A percentile compares a stretch with the other conserved stretches of the same genome.
Conservation (phyloP, 1,284 basidiomycete genomes). For the Marasmius tenuissimus region DNA sequence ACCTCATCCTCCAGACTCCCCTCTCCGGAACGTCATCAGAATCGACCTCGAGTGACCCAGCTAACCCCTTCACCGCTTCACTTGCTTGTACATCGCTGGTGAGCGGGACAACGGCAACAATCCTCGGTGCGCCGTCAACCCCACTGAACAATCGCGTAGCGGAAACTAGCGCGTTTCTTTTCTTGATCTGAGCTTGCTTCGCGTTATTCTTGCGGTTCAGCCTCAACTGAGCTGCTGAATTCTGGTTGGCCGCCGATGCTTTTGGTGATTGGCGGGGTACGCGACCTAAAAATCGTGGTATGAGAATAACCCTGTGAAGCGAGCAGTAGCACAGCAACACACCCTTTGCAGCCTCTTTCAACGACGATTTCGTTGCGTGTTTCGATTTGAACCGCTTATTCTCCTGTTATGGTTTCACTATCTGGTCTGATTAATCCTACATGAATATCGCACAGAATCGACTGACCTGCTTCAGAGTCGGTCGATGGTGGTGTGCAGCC, state of each 20-base stretch:
- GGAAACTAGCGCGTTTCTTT: slow-evolving; percentile 68
- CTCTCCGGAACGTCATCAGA: slow-evolving; percentile 49
- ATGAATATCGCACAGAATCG: neutral
- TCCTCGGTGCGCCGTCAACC: slow-evolving; percentile 75
- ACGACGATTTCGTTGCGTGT: slow-evolving; percentile 80
- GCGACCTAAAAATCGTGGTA: slow-evolving; percentile 41
- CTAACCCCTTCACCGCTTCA: slow-evolving; percentile 58
- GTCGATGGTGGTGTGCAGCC: slow-evolving; percentile 59
- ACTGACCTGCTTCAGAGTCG: slow-evolving; percentile 83
- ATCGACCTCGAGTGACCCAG: slow-evolving; percentile 62
- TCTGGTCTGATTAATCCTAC: slow-evolving; percentile 1
- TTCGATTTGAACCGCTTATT: slow-evolving; percentile 91
- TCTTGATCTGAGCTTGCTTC: slow-evolving; percentile 74
- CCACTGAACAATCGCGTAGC: slow-evolving; percentile 76
- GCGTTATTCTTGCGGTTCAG: slow-evolving; percentile 76
- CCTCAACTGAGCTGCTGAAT: slow-evolving; percentile 56
- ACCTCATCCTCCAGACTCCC: slow-evolving; percentile 72
- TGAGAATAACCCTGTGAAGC: neutral
- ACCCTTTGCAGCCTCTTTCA: slow-evolving; percentile 87
- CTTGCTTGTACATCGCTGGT: slow-evolving; percentile 64
- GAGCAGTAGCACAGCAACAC: slow-evolving; percentile 11
- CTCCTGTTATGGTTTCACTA: slow-evolving; percentile 43
- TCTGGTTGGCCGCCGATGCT: slow-evolving; percentile 37
- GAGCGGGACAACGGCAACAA: slow-evolving; percentile 80
- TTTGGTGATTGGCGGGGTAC: slow-evolving; percentile 56